Evolutionary conservation across 352 stramenopile species (phyloP), one percentile per base, ranked within the genome.

Genomic region (Globisporangium heterothallicum): DNA sequence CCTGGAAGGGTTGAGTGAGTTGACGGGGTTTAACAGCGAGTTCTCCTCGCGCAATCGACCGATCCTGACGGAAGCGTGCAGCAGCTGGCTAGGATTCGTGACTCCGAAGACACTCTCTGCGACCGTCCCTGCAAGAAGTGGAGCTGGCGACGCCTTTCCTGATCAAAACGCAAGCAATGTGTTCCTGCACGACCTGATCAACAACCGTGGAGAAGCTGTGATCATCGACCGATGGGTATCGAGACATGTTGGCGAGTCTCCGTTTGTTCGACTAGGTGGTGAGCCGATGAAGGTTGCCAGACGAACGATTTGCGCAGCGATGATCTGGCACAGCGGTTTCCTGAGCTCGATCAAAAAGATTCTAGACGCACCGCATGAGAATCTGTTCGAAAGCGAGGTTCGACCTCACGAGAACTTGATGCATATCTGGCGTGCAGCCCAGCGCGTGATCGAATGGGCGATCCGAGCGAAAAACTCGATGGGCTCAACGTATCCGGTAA

Each of bases 381-480:
- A 76, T 49, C 59, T 84, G 16, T 63, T 66, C 19, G 68, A 79
- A 42, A 89, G 83, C 51, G 84, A 93, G 49, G 50, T 84, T 49
- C 77, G 85, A 27, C 86, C 86, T 9, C 76, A 92, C 43, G 80
- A 93, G n/a, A 94, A 89, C 35, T 68, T 96, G 44, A 93, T 92
- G 76, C 78, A 93, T 51, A 91, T 95, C n/a, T 96, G 86, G 86
- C 73, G 86, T 38, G 81, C 86, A 27, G 72, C 86, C 9, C 86
- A 96, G 42, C 69, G 86, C 25, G 84, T 96, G 14, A 88, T 94
- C 29, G 86, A 94, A 53, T 96, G 86, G 86, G 84, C 74, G 21
- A 92, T 96, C 44, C 77, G 86, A 29, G 79, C 81, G 12, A 96
- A 96, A 51, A 92, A 96, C 45, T 88, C 82, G 18, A 92, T 89